Conservation (phyloP, 345 rosid genomes). For the Aquilaria malaccensis region DNA sequence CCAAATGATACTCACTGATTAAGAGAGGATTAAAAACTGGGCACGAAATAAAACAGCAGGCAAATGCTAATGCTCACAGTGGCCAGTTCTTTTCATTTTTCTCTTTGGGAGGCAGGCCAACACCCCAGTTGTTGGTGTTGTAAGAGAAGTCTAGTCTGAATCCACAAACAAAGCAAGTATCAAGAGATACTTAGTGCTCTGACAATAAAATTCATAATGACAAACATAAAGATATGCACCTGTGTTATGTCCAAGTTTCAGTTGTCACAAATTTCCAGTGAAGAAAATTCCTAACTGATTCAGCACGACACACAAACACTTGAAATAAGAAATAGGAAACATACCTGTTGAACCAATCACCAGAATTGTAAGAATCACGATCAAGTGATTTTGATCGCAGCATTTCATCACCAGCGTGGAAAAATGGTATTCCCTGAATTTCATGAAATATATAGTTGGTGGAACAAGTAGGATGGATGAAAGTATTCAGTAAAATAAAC, state of each 20-base stretch:
- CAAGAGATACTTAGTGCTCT: too few species aligned
- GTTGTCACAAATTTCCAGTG: neutral
- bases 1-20: neutral
- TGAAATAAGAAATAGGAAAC: constrained; percentile 10
- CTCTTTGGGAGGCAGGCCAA: constrained; percentile 88
- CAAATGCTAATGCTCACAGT: constrained; percentile 40
- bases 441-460: too few species aligned
- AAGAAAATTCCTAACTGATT: neutral
- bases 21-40: neutral
- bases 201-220: neutral
- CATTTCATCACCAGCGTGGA: constrained; percentile 92
- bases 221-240: neutral
- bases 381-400: constrained; percentile 95
- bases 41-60: neutral
- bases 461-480: too few species aligned
- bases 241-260: neutral
- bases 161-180: constrained; percentile 8
- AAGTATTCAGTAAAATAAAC: too few species aligned
- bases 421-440: constrained; percentile 84
- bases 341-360: constrained; percentile 97
- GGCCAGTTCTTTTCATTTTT: constrained; percentile 85
- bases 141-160: constrained; percentile 81
- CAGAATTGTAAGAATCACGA: constrained; percentile 96
- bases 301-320: constrained; percentile 2
- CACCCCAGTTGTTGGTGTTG: constrained; percentile 82